These are phyloP conservation scores for Grosmannia huntii DNA, from an alignment of 2,329 filamentous ascomycete genomes.

Conservation along the genomic window DNA sequence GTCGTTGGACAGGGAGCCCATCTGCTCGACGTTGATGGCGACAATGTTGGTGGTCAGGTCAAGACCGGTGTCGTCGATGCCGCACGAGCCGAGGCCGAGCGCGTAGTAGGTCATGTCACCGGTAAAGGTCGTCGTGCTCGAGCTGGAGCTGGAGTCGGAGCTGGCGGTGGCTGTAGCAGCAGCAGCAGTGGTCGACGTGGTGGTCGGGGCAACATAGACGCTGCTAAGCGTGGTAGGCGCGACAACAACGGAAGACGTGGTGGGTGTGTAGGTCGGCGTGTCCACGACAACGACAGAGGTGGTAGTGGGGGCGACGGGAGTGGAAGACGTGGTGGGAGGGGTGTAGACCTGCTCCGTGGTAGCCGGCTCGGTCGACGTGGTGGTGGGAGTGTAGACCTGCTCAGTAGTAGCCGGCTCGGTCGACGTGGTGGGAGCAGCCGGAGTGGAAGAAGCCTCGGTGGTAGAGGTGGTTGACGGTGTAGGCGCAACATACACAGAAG, in stretches of 20 bases:
- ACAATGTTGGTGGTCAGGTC: conserved; percentile 48
- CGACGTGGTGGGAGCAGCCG: no score
- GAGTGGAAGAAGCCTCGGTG: background rate
- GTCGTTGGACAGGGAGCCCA: conserved; percentile 50
- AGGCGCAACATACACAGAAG: background rate
- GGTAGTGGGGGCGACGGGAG: conserved; percentile 3
- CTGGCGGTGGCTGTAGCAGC: conserved; percentile 13
- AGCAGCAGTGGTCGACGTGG: background rate
- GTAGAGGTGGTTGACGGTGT: background rate
- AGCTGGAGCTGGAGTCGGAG: conserved; percentile 11
- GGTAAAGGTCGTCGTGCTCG: conserved; percentile 19
- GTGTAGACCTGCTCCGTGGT: background rate
- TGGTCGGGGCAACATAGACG: background rate
- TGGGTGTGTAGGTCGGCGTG: background rate
- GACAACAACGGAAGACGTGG: conserved; percentile 2
- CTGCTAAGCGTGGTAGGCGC: background rate
- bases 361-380: background rate
- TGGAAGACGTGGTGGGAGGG: background rate
- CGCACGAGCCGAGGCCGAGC: conserved; percentile 57
- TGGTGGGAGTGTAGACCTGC: background rate
- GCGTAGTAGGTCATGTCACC: conserved; percentile 68
- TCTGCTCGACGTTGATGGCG: conserved; percentile 52
- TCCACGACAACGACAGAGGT: background rate
- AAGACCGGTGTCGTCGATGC: conserved; percentile 43
- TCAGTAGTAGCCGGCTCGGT: background rate